phyloP scores from a whole-genome alignment of 805 yeast genomes.

The Yarrowia sp. region DNA sequence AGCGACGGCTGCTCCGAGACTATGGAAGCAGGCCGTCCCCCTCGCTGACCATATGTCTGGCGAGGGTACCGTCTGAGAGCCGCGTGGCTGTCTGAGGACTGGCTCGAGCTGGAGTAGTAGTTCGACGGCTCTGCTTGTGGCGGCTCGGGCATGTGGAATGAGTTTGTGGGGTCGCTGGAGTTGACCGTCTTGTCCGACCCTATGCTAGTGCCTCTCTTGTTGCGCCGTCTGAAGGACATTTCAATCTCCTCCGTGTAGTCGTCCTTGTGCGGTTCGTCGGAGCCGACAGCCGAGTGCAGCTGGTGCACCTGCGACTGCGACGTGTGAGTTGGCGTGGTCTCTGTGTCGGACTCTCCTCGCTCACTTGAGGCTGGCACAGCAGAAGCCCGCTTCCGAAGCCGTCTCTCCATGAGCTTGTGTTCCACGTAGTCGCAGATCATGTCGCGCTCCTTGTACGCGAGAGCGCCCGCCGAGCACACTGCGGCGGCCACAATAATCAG shows the following conservation, averaged over 20 bases:
- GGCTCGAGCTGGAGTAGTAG: neutral
- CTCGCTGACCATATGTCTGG: conserved; percentile 3
- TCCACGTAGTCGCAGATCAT: conserved; percentile 19
- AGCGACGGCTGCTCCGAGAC: conserved; percentile 18
- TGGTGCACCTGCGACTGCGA: neutral
- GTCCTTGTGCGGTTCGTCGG: conserved; percentile 4
- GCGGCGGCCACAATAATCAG: conserved; percentile 24
- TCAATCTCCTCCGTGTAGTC: conserved; percentile 22
- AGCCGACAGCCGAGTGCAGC: conserved; percentile 1
- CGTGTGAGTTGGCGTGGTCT: neutral
- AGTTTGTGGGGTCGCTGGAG: conserved; percentile 10
- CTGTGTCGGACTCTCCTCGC: neutral
- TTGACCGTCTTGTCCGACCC: conserved; percentile 15
- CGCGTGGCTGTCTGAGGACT: neutral
- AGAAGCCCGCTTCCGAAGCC: conserved; percentile 4
- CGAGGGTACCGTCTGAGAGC: neutral
- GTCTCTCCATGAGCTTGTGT: conserved; percentile 19
- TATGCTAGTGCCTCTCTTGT: conserved; percentile 13
- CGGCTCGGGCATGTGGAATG: conserved; percentile 9
- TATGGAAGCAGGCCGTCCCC: neutral
- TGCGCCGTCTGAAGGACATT: conserved; percentile 20
- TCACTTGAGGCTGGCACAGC: conserved; percentile 16
- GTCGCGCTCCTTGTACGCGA: conserved; percentile 22
- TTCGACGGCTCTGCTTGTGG: neutral
- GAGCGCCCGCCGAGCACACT: conserved; percentile 24